Conservation (phyloP, 352 stramenopile species). For the Globisporangium irregulare region DNA sequence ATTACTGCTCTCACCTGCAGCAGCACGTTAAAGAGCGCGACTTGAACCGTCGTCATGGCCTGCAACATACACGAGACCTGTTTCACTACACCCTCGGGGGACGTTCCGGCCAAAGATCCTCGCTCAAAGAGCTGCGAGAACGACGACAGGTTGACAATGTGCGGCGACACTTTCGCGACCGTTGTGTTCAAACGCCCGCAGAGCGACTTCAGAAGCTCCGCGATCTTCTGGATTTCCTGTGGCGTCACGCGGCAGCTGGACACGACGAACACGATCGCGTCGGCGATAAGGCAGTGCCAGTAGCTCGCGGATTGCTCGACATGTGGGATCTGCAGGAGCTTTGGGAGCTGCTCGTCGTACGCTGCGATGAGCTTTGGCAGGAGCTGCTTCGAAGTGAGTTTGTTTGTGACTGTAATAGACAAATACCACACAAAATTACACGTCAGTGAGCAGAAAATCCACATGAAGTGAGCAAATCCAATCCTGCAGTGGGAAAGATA, state of each 20-base stretch:
- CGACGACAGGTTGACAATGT: slow-evolving; percentile 80
- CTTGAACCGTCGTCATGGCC: slow-evolving; percentile 67
- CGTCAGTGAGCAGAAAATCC: background rate
- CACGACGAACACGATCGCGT: slow-evolving; percentile 60
- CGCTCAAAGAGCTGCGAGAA: slow-evolving; percentile 74
- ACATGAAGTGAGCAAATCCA: background rate
- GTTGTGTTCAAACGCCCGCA: slow-evolving; percentile 53
- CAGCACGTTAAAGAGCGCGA: slow-evolving; percentile 59
- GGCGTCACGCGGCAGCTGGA: slow-evolving; percentile 51
- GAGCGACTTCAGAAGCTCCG: slow-evolving; percentile 47
- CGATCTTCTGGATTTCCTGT: slow-evolving; percentile 54
- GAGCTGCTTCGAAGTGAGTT: slow-evolving; percentile 46
- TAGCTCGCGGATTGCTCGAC: slow-evolving; percentile 71
- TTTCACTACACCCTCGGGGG: slow-evolving; percentile 62
- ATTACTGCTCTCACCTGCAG: slow-evolving; percentile 23
- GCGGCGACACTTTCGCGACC: slow-evolving; percentile 70
- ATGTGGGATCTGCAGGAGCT: slow-evolving; percentile 50
- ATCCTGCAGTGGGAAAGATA: background rate
- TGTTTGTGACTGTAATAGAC: slow-evolving; percentile 46
- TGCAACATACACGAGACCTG: slow-evolving; percentile 77
- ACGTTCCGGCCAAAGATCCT: slow-evolving; percentile 55
- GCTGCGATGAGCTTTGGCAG: slow-evolving; percentile 46
- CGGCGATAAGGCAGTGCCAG: slow-evolving; percentile 73
- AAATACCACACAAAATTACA: background rate
- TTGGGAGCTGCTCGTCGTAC: slow-evolving; percentile 48